Evolutionary conservation across 2,329 filamentous ascomycete species (phyloP).

Genomic region (Trichoderma atrobrunneum): DNA sequence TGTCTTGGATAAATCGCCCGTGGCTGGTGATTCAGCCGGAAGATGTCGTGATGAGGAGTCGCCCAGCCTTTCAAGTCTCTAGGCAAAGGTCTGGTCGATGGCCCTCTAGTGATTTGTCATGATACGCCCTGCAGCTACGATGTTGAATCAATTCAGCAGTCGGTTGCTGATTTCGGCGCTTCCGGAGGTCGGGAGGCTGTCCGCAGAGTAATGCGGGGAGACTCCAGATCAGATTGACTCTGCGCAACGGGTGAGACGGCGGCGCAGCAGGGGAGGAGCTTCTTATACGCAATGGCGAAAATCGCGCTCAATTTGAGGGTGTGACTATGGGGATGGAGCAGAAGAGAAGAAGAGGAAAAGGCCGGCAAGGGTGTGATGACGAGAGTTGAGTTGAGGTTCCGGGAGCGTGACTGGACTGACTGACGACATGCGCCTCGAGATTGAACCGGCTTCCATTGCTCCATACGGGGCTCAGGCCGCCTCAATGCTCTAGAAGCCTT

Average conservation of each 20-base stretch:
- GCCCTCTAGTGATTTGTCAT: neutral
- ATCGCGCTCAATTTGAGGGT: neutral
- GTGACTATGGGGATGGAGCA: neutral
- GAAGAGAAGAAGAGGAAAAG: neutral
- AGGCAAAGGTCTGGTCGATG: neutral
- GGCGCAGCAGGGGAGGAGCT: neutral
- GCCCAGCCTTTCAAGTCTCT: neutral
- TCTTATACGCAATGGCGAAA: neutral
- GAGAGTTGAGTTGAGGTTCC: neutral
- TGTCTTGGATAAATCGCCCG: neutral
- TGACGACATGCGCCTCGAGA: neutral
- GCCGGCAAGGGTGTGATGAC: neutral
- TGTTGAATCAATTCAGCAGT: neutral
- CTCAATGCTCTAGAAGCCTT: neutral
- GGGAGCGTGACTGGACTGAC: neutral
- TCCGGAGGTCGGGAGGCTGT: neutral
- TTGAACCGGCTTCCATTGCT: neutral
- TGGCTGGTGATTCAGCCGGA: neutral
- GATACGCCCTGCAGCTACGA: neutral
- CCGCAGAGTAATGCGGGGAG: constrained; percentile 8
- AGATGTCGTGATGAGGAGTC: neutral
- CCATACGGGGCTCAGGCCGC: neutral
- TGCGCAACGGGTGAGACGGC: neutral
- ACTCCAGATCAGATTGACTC: neutral
- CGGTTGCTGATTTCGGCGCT: neutral